Conservation (phyloP, 768 basidiomycete genomes). For the Guyanaporus albipodus region DNA sequence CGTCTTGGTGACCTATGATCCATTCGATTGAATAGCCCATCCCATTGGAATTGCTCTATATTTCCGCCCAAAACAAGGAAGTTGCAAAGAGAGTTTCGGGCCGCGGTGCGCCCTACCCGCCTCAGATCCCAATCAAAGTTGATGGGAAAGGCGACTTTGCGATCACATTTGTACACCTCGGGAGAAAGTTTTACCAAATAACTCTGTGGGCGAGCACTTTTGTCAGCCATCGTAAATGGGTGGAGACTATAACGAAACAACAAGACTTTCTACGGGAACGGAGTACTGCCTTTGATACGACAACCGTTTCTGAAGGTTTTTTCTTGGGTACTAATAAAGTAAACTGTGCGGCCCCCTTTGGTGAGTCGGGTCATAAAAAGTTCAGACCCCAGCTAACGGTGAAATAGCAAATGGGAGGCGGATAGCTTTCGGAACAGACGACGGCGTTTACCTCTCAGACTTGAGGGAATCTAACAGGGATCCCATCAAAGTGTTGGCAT, state of each 20-base stretch:
- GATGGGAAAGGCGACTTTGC: constrained; percentile 82
- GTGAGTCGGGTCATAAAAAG: constrained; percentile 50
- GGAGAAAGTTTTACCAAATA: constrained; percentile 87
- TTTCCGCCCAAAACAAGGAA: constrained; percentile 56
- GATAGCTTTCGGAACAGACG: constrained; percentile 95
- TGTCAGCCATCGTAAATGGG: constrained; percentile 87
- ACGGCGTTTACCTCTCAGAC: constrained; percentile 94
- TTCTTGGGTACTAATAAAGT: constrained; percentile 83
- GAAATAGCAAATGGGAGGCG: constrained; percentile 69
- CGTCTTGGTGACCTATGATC: constrained; percentile 5
- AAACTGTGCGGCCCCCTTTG: constrained; percentile 82
- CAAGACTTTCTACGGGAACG: constrained; percentile 81
- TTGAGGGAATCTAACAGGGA: constrained; percentile 70
- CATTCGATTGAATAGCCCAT: constrained; percentile 62
- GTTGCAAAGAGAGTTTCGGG: constrained; percentile 44
- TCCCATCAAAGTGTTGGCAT: constrained; percentile 84
- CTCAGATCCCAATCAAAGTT: constrained; percentile 47
- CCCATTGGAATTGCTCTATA: constrained; percentile 85
- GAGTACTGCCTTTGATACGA: constrained; percentile 82
- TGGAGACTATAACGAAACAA: constrained; percentile 87
- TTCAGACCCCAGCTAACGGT: constrained; percentile 3
- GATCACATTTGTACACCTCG: constrained; percentile 91
- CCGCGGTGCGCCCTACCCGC: constrained; percentile 38
- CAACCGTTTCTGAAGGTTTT: constrained; percentile 82
- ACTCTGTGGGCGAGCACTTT: constrained; percentile 88